Base-by-base conservation (phyloP, 306 rosid genomes). In the Prunus armeniaca region DNA sequence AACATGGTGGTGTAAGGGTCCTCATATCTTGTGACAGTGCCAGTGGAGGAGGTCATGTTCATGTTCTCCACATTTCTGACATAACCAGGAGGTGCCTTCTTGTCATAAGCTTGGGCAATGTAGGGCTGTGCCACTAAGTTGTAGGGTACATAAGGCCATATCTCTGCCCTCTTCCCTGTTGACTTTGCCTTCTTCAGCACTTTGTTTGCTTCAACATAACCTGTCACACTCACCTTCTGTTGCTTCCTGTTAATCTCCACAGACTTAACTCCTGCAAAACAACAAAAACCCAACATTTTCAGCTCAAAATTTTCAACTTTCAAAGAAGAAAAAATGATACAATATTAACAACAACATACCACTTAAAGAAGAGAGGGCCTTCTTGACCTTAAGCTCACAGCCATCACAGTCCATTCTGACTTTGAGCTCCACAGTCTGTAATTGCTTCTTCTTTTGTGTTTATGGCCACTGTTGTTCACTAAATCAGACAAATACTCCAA, bases 331-430 rank as follows among this genome's bases (percentile, higher is more conserved):
- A 34, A 5, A 34, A 34, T 34, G 28, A 30, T 15, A 47, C 25
- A 64, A 63, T 25, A 46, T 9, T 12, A 10, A 73, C 52, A 49
- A 2, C 2, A 49, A 72, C 76, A 71, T 82, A 90, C 97, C 98
- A 77, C 83, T 90, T 51, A 92, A 78, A 22, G 97, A 86, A 72
- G 96, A 88, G 68, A 96, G 93, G n/a, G 93, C 82, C 47, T 92
- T 92, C 88, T 91, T 96, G 82, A 96, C 91, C 91, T 96, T 92
- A 13, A 92, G 93, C 85, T 90, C 99, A 88, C 99, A 96, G 32
- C 99, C 99, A 81, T 95, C 98, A 88, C 98, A 96, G 85, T 96
- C 99, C 98, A 96, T 96, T 72, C 96, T 88, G 68, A 92, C 93
- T 81, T 92, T 96, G 25, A 95, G 82, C 80, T 95, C 99, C 67